A percentile compares a stretch with the other conserved stretches of the same genome.
Evolutionary conservation across 352 stramenopile genomes (phyloP).

Genomic region (Phytopythium boreale): DNA sequence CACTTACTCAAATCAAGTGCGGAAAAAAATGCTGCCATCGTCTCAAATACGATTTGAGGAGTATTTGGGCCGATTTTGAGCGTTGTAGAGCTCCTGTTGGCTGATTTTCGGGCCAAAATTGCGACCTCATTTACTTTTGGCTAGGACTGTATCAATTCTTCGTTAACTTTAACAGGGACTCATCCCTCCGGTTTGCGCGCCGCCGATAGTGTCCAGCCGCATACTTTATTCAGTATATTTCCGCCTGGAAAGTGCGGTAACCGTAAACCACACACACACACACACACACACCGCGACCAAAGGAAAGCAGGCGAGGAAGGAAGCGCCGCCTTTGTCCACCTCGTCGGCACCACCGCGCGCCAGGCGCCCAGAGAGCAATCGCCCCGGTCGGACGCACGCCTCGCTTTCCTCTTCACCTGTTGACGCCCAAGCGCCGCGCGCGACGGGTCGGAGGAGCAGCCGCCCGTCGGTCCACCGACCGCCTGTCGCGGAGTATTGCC

Average conservation of each 20-base stretch:
- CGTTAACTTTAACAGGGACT: not conserved
- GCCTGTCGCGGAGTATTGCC: not conserved
- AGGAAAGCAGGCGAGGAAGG: not conserved
- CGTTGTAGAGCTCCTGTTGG: no score
- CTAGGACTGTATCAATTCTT: no score
- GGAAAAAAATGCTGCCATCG: no score
- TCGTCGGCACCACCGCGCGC: not conserved
- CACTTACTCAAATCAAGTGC: no score
- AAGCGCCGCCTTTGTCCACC: not conserved
- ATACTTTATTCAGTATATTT: conserved; percentile 1
- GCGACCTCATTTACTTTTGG: no score
- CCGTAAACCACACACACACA: no score
- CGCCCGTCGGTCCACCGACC: not conserved
- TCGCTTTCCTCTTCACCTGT: not conserved
- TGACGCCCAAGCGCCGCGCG: not conserved
- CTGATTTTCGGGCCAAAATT: no score
- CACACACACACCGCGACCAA: not conserved
- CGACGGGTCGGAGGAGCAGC: not conserved
- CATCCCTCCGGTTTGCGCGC: not conserved
- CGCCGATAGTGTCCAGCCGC: not conserved
- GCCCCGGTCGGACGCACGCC: not conserved
- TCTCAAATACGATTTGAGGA: no score
- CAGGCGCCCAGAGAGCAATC: conserved; percentile 2
- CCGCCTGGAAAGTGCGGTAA: not conserved
- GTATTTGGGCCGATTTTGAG: no score